Evolutionary conservation across 2,329 filamentous ascomycete genomes (phyloP).

Genomic region (Elsinoe australis): DNA sequence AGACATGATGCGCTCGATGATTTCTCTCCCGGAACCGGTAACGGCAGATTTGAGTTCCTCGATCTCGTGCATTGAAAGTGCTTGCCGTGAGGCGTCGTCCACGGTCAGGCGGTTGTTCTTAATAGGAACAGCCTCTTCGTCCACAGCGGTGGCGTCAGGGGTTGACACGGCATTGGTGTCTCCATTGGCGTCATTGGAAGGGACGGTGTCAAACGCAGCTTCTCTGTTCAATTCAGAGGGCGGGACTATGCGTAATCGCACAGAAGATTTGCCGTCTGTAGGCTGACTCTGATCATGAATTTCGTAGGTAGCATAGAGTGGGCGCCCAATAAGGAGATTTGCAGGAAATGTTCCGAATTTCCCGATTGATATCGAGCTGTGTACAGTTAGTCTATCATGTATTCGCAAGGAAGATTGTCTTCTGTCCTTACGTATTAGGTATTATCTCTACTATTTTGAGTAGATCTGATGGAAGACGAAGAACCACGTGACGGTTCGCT

Average conservation of each 20-base stretch:
- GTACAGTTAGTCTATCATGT: constrained; percentile 35
- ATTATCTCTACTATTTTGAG: constrained; percentile 52
- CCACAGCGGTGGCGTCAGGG: constrained; percentile 26
- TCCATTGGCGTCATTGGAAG: constrained; percentile 26
- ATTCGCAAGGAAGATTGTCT: too few species aligned
- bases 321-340: constrained; percentile 83
- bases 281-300: constrained; percentile 61
- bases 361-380: constrained; percentile 61
- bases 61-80: constrained; percentile 63
- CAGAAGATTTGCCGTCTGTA: constrained; percentile 49
- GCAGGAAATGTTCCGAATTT: constrained; percentile 89
- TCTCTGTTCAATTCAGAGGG: constrained; percentile 78
- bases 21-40: constrained; percentile 71
- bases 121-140: constrained; percentile 44
- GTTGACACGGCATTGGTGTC: constrained; percentile 17
- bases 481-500: constrained; percentile 45
- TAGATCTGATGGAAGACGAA: constrained; percentile 52
- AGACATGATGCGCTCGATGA: constrained; percentile 86
- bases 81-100: constrained; percentile 63
- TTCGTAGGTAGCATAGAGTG: constrained; percentile 87
- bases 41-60: constrained; percentile 65
- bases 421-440: constrained; percentile 54
- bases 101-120: constrained; percentile 57
- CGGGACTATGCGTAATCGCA: constrained; percentile 68
- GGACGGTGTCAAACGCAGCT: constrained; percentile 51